Percentiles rank a stretch among this genome's conserved stretches.
phyloP scores from a whole-genome alignment of 2,329 filamentous ascomycete species.

The Aspergillus persii region DNA sequence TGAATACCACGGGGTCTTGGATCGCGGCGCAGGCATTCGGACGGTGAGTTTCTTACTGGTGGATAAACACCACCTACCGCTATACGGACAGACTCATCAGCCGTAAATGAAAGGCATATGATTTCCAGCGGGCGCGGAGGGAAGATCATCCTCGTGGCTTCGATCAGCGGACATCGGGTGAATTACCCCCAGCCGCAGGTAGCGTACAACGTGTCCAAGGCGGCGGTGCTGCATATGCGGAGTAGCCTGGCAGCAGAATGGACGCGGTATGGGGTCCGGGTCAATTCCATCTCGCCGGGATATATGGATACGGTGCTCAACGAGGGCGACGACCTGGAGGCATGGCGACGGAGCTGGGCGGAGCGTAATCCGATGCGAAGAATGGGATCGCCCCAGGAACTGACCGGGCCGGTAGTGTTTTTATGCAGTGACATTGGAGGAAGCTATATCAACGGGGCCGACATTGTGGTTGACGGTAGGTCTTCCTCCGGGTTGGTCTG shows the following conservation, averaged over 20 bases:
- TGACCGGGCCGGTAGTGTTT: constrained; percentile 61
- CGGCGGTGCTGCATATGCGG: constrained; percentile 62
- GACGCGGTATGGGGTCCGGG: constrained; percentile 66
- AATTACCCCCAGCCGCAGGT: constrained; percentile 71
- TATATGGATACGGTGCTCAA: constrained; percentile 78
- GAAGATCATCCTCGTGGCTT: constrained; percentile 64
- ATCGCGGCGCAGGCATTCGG: constrained; percentile 65
- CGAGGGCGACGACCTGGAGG: constrained; percentile 58
- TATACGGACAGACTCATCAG: background rate
- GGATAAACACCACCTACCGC: background rate
- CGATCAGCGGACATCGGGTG: constrained; percentile 65
- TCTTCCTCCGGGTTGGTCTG: background rate
- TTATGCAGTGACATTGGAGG: constrained; percentile 59
- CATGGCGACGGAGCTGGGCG: constrained; percentile 56
- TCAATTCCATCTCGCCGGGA: constrained; percentile 68
- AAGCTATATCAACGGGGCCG: constrained; percentile 66
- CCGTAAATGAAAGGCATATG: constrained; percentile 46
- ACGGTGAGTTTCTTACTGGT: constrained; percentile 26
- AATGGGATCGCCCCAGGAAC: constrained; percentile 62
- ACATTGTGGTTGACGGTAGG: constrained; percentile 62
- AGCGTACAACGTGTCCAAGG: constrained; percentile 71
- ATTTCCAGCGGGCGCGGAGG: constrained; percentile 53
- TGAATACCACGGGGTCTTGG: constrained; percentile 70
- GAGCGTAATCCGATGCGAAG: constrained; percentile 60
- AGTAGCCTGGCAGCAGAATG: constrained; percentile 69